phyloP scores from a whole-genome alignment of 2,329 filamentous ascomycete genomes.

The Fusarium sp. region DNA sequence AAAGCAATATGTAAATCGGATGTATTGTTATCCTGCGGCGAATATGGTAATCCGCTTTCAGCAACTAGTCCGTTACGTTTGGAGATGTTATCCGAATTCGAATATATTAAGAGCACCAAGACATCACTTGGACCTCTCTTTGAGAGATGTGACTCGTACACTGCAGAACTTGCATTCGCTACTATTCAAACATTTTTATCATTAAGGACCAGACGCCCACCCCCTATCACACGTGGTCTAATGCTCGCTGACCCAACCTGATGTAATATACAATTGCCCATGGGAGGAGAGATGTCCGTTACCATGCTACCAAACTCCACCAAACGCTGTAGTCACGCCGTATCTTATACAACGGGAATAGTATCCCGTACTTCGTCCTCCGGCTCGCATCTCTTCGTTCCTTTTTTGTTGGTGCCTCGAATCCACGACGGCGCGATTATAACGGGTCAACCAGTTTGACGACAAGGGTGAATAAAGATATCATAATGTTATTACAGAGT shows the following conservation, averaged over 20 bases:
- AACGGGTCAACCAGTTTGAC: constrained; percentile 35
- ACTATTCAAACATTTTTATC: constrained; percentile 43
- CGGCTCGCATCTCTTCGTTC: constrained; percentile 21
- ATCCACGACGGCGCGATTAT: constrained; percentile 40
- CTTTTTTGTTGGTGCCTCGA: constrained; percentile 23
- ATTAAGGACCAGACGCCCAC: constrained; percentile 55
- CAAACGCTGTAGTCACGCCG: constrained; percentile 51
- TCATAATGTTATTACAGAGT: constrained; percentile 50
- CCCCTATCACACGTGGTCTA: constrained; percentile 58
- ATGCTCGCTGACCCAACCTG: constrained; percentile 60
- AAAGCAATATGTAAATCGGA: background rate
- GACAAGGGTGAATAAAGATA: constrained; percentile 33
- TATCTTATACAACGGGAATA: constrained; percentile 50
- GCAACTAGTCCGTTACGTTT: too few species aligned
- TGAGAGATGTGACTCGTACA: too few species aligned
- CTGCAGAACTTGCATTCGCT: background rate
- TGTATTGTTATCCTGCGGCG: background rate
- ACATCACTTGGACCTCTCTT: too few species aligned
- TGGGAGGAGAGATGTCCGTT: constrained; percentile 69
- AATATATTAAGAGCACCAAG: too few species aligned
- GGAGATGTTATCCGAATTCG: too few species aligned
- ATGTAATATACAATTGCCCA: constrained; percentile 67
- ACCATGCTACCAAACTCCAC: constrained; percentile 56
- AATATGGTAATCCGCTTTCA: too few species aligned
- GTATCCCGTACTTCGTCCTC: constrained; percentile 34